Base-by-base conservation (phyloP, 2,329 filamentous ascomycete species). In the Juglanconis sp. region DNA sequence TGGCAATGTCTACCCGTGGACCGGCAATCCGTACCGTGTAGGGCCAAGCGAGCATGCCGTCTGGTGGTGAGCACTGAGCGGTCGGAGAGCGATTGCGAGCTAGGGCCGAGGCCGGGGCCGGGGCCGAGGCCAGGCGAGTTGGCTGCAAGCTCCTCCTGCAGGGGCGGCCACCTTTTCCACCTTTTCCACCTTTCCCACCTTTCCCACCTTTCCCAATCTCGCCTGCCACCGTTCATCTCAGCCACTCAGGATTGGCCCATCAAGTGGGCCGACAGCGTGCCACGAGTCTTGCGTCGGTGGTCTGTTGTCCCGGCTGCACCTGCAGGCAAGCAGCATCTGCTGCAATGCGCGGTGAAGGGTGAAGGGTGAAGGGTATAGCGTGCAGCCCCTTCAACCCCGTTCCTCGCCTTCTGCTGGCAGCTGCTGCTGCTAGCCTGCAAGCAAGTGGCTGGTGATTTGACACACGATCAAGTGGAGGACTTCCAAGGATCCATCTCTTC, bases 211-310 rank as follows among this genome's bases (percentile, higher is more conserved):
- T 10, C 34, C 34, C 24, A 49, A 32, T 15, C 10, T 49, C 54
- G 44, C 46, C 40, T 34, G 44, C 44, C 13, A 46, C 8, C 44
- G 3, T 46, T 17, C 15, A 4, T 15, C 35, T 40, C 49, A 53
- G 49, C 40, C 49, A 47, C 56, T 52, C 17, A 53, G 31, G 13
- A 38, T 42, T n/a, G 47, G 24, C 24, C 24, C 48, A 30, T 46
- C 30, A 13, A 46, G 56, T 58, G 48, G 49, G 50, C 35, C 44
- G 31, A 58, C 42, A 56, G 53, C 46, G 50, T 55, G 57, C 51
- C 57, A 59, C 51, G 46, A 59, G 17, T 36, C 24, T 56, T 42
- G 38, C 38, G 38, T 42, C 38, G 11, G 38, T 42, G 10, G 38
- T 42, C 17, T 24, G 38, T 42, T 15, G 44, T 13, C 24, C 24